Percentiles rank a stretch among this genome's conserved stretches.
These are phyloP conservation scores for Microstroma glucosiphilum DNA, from an alignment of 1,284 basidiomycete genomes.

Conservation along the genomic window DNA sequence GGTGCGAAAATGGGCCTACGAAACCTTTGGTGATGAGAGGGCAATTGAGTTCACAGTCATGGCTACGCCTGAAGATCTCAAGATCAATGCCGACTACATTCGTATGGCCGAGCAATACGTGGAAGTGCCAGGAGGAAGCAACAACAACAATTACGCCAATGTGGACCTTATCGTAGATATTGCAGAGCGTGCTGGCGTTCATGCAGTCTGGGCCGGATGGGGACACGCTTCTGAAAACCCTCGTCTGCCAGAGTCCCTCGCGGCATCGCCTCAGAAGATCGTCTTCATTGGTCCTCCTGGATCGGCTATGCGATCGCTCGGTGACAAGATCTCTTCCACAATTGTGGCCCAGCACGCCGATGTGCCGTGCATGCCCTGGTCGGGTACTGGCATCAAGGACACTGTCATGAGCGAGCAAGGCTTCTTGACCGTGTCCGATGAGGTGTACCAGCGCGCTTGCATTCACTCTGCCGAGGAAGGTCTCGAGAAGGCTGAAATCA, in stretches of 20 bases:
- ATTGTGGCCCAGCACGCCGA: constrained; percentile 95
- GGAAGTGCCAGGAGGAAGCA: constrained; percentile 94
- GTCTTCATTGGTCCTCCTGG: constrained; percentile 99
- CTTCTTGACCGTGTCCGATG: constrained; percentile 87
- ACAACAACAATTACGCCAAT: constrained; percentile 99
- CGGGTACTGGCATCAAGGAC: constrained; percentile 86
- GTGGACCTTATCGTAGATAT: constrained; percentile 98
- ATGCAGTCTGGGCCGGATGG: constrained; percentile 99
- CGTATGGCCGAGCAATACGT: constrained; percentile 99
- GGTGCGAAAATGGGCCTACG: constrained; percentile 98
- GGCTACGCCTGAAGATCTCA: constrained; percentile 94
- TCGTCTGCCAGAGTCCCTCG: constrained; percentile 87
- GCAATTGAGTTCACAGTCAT: constrained; percentile 98
- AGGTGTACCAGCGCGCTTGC: constrained; percentile 83
- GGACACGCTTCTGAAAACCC: constrained; percentile 99
- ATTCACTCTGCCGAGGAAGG: constrained; percentile 86
- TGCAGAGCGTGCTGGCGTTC: constrained; percentile 91
- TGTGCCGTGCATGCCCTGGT: constrained; percentile 99
- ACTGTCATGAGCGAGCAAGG: constrained; percentile 79
- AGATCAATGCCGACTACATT: constrained; percentile 99
- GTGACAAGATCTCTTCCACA: constrained; percentile 99
- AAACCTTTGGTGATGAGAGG: constrained; percentile 93
- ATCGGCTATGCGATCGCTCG: constrained; percentile 96
- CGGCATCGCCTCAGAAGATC: constrained; percentile 87
- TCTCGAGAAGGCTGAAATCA: constrained; percentile 71